These are phyloP conservation scores for Colletotrichum sp. DNA, from an alignment of 2,329 filamentous ascomycete species.

Conservation along the genomic window DNA sequence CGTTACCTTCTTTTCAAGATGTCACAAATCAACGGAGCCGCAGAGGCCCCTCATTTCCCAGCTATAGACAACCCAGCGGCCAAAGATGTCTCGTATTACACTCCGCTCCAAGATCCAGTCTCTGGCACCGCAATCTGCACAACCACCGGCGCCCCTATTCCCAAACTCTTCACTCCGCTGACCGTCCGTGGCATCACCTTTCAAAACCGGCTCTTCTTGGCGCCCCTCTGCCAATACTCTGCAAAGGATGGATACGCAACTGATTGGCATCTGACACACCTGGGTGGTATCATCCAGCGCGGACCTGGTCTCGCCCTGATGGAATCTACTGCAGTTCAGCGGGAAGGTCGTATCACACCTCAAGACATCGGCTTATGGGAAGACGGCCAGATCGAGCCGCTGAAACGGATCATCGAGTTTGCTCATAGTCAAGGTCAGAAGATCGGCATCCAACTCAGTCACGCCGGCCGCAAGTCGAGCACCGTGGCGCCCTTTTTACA, in stretches of 20 bases:
- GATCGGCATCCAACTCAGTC: slow-evolving; percentile 76
- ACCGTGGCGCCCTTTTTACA: slow-evolving; percentile 68
- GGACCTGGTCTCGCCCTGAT: slow-evolving; percentile 68
- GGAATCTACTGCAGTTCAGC: slow-evolving; percentile 69
- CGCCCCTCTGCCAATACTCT: slow-evolving; percentile 54
- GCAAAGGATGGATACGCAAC: slow-evolving; percentile 64
- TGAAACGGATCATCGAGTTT: slow-evolving; percentile 65
- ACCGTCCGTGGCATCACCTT: slow-evolving; percentile 49
- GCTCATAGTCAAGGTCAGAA: slow-evolving; percentile 61
- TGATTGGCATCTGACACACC: slow-evolving; percentile 74
- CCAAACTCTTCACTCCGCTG: slow-evolving; percentile 54
- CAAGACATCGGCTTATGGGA: slow-evolving; percentile 72
- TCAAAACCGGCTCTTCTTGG: slow-evolving; percentile 51
- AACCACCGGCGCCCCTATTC: slow-evolving; percentile 51
- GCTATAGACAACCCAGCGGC: slow-evolving; percentile 28
- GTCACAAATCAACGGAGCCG: not conserved
- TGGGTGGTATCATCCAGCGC: slow-evolving; percentile 74
- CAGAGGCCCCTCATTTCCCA: not conserved
- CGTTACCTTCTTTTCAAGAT: not conserved
- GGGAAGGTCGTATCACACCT: slow-evolving; percentile 73
- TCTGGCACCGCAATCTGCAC: slow-evolving; percentile 46
- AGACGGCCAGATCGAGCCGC: slow-evolving; percentile 67
- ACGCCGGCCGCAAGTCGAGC: slow-evolving; percentile 72
- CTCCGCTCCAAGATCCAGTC: slow-evolving; percentile 49
- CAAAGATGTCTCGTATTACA: slow-evolving; percentile 49